Base-by-base conservation (phyloP, 345 rosid species). In the Populus pruinosa region DNA sequence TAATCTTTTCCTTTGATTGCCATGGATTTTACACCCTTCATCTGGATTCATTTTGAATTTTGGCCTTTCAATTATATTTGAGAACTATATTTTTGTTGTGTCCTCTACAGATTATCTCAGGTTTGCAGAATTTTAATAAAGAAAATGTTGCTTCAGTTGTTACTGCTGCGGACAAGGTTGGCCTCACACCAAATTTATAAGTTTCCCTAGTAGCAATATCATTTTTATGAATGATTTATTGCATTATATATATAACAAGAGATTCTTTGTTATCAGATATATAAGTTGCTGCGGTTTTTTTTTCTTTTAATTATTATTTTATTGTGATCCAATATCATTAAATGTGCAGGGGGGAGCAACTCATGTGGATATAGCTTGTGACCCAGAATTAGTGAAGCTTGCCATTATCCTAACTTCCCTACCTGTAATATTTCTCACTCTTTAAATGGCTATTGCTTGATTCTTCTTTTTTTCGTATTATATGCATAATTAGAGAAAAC, bases 351-450 rank as follows among this genome's bases (percentile, higher is more conserved):
- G 93, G 29, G 91, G 93, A 83, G 93, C 93, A 43, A 88, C 90
- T 72, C 93, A 90, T 78, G 88, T 90, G 59, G 93, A 88, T 74
- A 90, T 90, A 55, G 93, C 91, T 72, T 88, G 93, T 78, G 89
- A 90, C 72, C 90, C 89, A 0, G 91, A 87, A 69, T 76, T 90
- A 47, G 93, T 90, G 80, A 87, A 85, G 83, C 88, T 87, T 63
- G 91, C 93, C 71, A 71, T 73, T 74, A 68, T 74, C 77, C 76
- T 90, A 65, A 90, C 91, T 79, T 86, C 90, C 79, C 89, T 90
- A 14, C 93, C 91, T n/a, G 93, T 88, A 86, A 76, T 44, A n/a
- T 23, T 67, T 73, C 68, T 78, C 70, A 27, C 16, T 71, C 72
- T 44, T 11, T 41, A 49, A 18, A 43, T 2, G 35, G 53, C 18